A percentile compares a stretch with the other conserved stretches of the same genome.
Conservation (phyloP, 2,329 filamentous ascomycete genomes). For the Colletotrichum sp. region DNA sequence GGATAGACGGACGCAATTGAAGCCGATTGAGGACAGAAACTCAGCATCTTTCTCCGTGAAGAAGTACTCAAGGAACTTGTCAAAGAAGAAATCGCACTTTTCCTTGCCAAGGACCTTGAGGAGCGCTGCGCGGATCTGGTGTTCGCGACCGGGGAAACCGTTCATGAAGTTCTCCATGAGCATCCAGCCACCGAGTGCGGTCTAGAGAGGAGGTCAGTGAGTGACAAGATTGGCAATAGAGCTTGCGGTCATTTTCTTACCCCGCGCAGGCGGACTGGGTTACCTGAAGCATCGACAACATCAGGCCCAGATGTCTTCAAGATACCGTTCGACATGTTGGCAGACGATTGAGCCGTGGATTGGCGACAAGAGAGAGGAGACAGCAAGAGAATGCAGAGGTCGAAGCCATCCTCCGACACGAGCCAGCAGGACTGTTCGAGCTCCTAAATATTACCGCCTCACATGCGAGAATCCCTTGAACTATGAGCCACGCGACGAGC, state of each 20-base stretch:
- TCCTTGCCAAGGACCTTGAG: slow-evolving; percentile 56
- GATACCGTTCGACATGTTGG: slow-evolving; percentile 1
- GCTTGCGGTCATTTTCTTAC: not conserved
- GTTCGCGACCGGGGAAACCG: slow-evolving; percentile 64
- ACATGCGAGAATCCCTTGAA: not conserved
- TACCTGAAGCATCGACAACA: slow-evolving; percentile 49
- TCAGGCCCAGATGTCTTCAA: slow-evolving; percentile 12
- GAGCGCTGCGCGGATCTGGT: slow-evolving; percentile 58
- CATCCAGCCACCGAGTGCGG: slow-evolving; percentile 34
- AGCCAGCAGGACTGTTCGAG: not conserved
- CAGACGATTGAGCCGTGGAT: not conserved
- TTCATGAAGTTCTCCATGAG: slow-evolving; percentile 68
- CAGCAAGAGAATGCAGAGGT: not conserved
- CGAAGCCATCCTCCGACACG: not conserved
- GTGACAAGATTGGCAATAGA: rapidly evolving
- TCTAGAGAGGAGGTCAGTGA: slow-evolving; percentile 1
- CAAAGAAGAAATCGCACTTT: slow-evolving; percentile 65
- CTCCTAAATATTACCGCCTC: slow-evolving; percentile 1
- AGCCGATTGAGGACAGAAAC: slow-evolving; percentile 57
- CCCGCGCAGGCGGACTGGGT: slow-evolving; percentile 47
- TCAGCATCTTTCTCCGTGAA: slow-evolving; percentile 62
- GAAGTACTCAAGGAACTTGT: slow-evolving; percentile 60
- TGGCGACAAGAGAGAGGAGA: not conserved
- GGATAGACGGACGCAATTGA: slow-evolving; percentile 64
- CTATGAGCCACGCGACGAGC: not conserved